Conservation (phyloP, 768 basidiomycete genomes). For the Mycena amicta region DNA sequence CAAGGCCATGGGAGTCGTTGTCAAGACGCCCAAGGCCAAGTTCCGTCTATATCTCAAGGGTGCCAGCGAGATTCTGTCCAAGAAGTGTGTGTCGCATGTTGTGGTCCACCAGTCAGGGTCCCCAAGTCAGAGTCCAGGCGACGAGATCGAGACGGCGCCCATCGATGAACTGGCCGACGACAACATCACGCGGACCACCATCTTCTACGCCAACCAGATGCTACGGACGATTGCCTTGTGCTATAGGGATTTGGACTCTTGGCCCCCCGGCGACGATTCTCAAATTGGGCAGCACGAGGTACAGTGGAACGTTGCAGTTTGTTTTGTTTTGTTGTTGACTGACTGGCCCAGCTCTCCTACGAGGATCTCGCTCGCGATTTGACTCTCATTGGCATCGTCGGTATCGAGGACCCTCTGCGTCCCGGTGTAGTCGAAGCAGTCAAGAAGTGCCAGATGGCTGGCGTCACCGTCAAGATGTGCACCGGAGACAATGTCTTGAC, state of each 20-base stretch:
- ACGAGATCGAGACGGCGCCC: conserved; percentile 52
- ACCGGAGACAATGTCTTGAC: conserved; percentile 97
- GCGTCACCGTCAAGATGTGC: conserved; percentile 96
- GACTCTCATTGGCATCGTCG: conserved; percentile 86
- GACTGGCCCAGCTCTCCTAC: conserved; percentile 57
- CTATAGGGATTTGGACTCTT: conserved; percentile 82
- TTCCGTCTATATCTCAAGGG: conserved; percentile 88
- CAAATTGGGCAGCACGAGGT: conserved; percentile 57
- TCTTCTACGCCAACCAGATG: conserved; percentile 96
- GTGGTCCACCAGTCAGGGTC: conserved; percentile 52
- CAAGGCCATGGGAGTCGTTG: conserved; percentile 93
- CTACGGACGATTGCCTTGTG: conserved; percentile 94
- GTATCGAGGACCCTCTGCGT: conserved; percentile 96
- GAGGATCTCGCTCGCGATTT: conserved; percentile 70
- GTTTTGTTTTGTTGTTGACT: too few species aligned
- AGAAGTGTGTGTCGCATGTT: conserved; percentile 73
- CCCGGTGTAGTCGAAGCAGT: conserved; percentile 90
- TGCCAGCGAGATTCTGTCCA: conserved; percentile 89
- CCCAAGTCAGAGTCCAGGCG: conserved; percentile 23
- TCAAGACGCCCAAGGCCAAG: conserved; percentile 54
- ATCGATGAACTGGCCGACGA: conserved; percentile 72
- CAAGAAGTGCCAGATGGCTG: conserved; percentile 81
- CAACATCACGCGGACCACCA: conserved; percentile 91
- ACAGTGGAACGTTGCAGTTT: too few species aligned
- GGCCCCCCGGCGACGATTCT: conserved; percentile 69